phyloP scores from a whole-genome alignment of 2,329 filamentous ascomycete species.

The Colletotrichum endophyticum region DNA sequence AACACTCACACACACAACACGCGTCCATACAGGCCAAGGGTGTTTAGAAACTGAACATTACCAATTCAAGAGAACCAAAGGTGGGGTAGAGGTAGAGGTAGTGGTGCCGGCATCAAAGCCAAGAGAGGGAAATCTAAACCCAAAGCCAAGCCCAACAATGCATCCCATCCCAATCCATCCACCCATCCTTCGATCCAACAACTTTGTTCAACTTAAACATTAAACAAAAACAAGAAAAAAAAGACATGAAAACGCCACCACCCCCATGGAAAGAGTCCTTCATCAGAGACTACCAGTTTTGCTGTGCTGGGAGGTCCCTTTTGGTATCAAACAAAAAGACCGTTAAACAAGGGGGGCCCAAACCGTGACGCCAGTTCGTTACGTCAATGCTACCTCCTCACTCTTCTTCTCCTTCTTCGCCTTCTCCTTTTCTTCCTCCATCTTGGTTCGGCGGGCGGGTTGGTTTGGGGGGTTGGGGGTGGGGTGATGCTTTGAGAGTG shows the following conservation, averaged over 20 bases:
- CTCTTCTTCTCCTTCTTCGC: background rate
- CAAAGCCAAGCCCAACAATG: background rate
- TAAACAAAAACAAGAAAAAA: background rate
- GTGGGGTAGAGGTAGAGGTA: background rate
- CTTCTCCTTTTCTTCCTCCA: background rate
- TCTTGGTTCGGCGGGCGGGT: background rate
- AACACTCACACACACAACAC: background rate
- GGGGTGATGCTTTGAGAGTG: background rate
- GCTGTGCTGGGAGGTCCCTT: background rate
- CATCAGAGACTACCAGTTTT: background rate
- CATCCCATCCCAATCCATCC: background rate
- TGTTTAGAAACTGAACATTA: background rate
- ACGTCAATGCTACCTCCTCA: conserved; percentile 9
- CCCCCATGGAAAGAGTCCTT: background rate
- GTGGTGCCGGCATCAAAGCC: background rate
- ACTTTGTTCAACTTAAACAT: background rate
- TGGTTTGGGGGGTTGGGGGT: background rate
- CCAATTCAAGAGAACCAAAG: background rate
- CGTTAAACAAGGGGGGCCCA: background rate
- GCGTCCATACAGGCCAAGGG: background rate
- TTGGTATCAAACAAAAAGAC: background rate
- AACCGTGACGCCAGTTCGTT: conserved; percentile 20
- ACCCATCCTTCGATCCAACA: background rate
- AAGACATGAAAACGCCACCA: background rate
- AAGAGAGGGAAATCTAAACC: background rate